These are phyloP conservation scores for Auricularia cornea DNA, from an alignment of 768 basidiomycete genomes.

Conservation along the genomic window DNA sequence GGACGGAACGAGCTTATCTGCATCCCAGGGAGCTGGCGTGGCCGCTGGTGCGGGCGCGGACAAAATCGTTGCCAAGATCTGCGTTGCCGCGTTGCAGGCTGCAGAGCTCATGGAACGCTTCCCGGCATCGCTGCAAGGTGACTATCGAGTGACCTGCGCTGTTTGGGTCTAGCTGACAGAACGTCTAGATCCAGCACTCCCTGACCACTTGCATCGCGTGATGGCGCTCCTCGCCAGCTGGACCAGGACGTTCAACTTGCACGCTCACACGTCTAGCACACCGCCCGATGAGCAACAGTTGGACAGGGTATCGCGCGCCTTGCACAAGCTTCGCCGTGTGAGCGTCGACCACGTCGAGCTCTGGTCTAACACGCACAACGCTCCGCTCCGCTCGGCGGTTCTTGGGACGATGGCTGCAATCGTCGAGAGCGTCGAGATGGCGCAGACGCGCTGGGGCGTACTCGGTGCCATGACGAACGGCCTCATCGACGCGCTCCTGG, in stretches of 20 bases:
- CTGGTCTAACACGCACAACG: neutral
- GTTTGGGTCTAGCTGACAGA: neutral
- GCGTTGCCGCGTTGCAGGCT: neutral
- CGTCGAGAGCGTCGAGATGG: neutral
- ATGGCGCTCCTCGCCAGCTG: neutral
- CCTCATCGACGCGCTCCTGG: neutral
- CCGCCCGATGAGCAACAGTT: neutral
- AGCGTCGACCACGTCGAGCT: neutral
- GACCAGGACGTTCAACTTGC: neutral
- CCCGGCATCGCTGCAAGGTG: neutral
- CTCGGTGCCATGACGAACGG: neutral
- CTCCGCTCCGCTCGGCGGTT: neutral
- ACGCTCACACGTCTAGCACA: neutral
- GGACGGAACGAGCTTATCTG: neutral
- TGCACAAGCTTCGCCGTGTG: neutral
- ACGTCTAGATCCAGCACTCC: neutral
- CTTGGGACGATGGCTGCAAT: neutral
- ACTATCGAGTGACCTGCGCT: neutral
- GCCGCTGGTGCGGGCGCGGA: neutral
- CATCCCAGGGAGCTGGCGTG: neutral
- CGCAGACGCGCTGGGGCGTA: neutral
- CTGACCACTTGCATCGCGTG: neutral
- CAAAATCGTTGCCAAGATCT: neutral
- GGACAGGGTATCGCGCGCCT: neutral
- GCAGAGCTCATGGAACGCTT: neutral